These are phyloP conservation scores for Wickerhamiella brachini DNA, from an alignment of 805 yeast species.

Conservation along the genomic window DNA sequence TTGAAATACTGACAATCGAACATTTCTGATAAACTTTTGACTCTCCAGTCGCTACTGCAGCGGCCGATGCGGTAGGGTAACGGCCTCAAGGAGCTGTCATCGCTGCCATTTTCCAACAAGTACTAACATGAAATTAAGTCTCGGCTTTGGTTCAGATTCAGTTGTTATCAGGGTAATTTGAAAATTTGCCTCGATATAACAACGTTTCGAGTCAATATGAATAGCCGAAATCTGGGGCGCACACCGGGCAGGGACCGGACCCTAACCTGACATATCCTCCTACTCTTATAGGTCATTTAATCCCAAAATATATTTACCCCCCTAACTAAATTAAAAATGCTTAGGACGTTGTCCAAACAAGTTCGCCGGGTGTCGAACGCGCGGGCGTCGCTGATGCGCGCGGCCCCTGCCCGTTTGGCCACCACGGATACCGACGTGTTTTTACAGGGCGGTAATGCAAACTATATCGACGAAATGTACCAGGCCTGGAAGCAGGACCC, in stretches of 20 bases:
- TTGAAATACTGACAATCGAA: background rate
- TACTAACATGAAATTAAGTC: background rate
- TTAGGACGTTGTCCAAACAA: constrained; percentile 3
- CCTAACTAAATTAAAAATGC: background rate
- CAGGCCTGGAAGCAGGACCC: constrained; percentile 90
- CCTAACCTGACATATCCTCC: background rate
- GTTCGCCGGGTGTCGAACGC: background rate
- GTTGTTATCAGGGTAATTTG: too few relatives aligned
- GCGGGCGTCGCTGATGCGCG: background rate
- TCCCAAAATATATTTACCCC: background rate
- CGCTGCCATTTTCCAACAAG: background rate
- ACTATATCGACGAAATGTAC: constrained; percentile 96
- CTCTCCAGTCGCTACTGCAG: background rate
- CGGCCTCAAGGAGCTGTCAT: background rate
- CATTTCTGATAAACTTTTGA: background rate
- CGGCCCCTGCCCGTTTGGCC: constrained; percentile 7
- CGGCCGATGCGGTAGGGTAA: background rate
- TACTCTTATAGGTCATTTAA: background rate
- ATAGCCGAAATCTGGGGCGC: too few relatives aligned
- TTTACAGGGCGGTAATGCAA: constrained; percentile 70
- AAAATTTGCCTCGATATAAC: too few relatives aligned
- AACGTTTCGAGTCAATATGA: too few relatives aligned
- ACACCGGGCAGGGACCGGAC: background rate
- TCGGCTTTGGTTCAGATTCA: background rate
- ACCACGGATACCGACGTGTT: constrained; percentile 45